phyloP scores from a whole-genome alignment of 108 stramenopile species.

The Epithemia pelagica region DNA sequence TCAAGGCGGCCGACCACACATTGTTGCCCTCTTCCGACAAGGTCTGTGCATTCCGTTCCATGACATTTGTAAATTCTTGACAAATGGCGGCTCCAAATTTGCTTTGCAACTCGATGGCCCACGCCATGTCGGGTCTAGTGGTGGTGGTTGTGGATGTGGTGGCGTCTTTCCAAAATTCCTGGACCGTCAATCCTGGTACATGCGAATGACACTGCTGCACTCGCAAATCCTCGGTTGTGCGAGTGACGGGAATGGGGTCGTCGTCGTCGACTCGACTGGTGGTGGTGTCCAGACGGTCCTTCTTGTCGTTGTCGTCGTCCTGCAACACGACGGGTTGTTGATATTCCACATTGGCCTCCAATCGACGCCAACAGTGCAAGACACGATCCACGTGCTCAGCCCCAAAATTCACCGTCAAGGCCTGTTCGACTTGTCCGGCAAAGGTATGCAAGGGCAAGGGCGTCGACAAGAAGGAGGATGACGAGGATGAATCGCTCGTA shows the following conservation, averaged over 20 bases:
- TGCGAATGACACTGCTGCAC: constrained; percentile 69
- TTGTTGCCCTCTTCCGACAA: constrained; percentile 68
- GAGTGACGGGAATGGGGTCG: background rate
- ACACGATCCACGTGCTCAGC: constrained; percentile 43
- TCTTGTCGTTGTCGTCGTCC: background rate
- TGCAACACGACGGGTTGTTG: constrained; percentile 38
- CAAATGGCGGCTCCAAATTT: constrained; percentile 46
- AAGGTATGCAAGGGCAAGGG: constrained; percentile 55
- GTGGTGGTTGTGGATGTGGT: too few relatives aligned
- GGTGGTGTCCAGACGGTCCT: constrained; percentile 12
- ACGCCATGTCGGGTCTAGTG: constrained; percentile 49
- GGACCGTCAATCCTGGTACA: constrained; percentile 60
- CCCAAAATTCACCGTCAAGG: constrained; percentile 40
- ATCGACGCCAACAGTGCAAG: constrained; percentile 57
- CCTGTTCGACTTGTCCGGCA: constrained; percentile 69
- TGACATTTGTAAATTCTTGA: constrained; percentile 67
- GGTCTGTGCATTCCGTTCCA: constrained; percentile 13
- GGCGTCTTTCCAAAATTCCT: constrained; percentile 58
- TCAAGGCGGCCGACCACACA: constrained; percentile 78
- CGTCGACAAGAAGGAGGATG: background rate
- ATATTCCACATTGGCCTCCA: constrained; percentile 66
- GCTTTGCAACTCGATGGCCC: constrained; percentile 50
- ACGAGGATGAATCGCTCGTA: too few relatives aligned
- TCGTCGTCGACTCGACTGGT: constrained; percentile 31
- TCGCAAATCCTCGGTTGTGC: background rate